Evolutionary conservation across 768 basidiomycete genomes (phyloP).

Genomic region (Agrocybe pediades): DNA sequence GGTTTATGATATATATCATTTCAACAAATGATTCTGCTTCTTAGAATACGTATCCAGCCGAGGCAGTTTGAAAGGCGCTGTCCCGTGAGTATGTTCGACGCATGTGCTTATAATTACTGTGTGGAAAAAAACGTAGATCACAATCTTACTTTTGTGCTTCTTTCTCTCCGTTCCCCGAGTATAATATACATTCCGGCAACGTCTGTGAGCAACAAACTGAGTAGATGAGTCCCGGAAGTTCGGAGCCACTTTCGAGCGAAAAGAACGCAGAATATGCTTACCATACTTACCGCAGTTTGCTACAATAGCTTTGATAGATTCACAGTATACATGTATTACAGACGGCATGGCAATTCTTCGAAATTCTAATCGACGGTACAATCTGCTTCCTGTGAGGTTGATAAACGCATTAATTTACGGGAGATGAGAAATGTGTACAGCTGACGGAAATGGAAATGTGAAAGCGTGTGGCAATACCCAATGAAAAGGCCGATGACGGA

Average conservation of each 20-base stretch:
- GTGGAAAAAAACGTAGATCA: conserved; percentile 6
- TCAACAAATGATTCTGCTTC: conserved; percentile 9
- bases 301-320: neutral
- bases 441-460: neutral
- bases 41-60: neutral
- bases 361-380: conserved; percentile 4
- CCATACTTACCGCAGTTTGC: neutral
- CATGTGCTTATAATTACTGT: conserved; percentile 1
- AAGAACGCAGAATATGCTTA: neutral
- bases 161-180: conserved; percentile 7
- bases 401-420: neutral
- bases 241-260: neutral
- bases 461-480: neutral
- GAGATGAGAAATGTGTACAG: neutral
- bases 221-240: neutral
- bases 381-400: neutral
- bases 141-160: conserved; percentile 5
- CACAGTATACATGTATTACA: neutral
- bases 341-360: neutral
- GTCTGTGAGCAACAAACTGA: too few relatives aligned
- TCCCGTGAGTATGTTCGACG: neutral
- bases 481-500: neutral
- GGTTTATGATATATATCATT: conserved; percentile 8
- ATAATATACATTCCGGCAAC: neutral
- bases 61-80: conserved; percentile 11